Base-by-base conservation (phyloP, 176 grass and related monocot genomes). In the Zizania latifolia region DNA sequence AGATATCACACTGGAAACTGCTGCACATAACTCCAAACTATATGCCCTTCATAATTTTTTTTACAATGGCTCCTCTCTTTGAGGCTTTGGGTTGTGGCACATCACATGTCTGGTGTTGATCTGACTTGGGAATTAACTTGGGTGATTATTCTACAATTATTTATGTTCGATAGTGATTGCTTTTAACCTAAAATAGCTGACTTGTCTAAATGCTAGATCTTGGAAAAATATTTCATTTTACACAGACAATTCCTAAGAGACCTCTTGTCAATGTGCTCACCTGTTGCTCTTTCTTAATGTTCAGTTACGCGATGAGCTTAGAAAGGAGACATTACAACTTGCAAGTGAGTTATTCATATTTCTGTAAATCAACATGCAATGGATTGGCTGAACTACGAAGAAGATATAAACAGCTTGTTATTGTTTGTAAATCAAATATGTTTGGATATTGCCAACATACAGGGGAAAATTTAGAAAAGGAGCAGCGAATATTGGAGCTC, bases 381-480 rank as follows among this genome's bases (percentile, higher is more conserved):
- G 37, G 26, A 54, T 80, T 63, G 36, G 5, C 74, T 71, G 29
- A 78, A 22, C 58, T 67, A 21, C 8, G 16, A 28, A 48, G 1
- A 53, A 65, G 16, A 53, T 23, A 29, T 11, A 67, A 10, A 24
- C 31, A 30, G n/a, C n/a, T n/a, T 13, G 37, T 38, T 36, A 36
- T 36, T 38, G 10, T 38, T 38, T 38, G 8, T 73, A 71, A 60
- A 67, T 72, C 62, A 12, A 61, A 35, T 74, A 44, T 70, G 34
- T 19, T 48, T 33, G 36, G 53, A 30, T 28, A 56, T 46, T 62
- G 17, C 73, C 28, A 82, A 62, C 81, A 29, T 86, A 23, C 91
- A 98, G 94, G 82, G 79, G 84, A 82, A 36, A 98, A 92, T 61
- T 91, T 98, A 61, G 94, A 94, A 55, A 89, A 86, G 80, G 94